Conservation (phyloP, 306 rosid species). For the Acacia confusa region DNA sequence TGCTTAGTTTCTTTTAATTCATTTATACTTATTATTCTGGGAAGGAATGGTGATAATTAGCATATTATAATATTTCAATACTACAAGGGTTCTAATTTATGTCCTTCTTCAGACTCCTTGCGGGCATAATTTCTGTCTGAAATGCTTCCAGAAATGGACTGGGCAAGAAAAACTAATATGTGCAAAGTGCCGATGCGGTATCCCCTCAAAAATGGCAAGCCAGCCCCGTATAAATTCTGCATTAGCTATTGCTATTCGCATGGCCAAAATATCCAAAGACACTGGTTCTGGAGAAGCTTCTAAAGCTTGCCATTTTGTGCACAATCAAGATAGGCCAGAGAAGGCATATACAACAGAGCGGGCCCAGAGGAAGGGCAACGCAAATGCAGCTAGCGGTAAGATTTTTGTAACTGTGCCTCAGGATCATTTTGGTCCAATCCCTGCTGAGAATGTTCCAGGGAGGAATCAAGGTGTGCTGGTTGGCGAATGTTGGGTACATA, state of each 20-base stretch:
- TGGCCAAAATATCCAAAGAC: conserved; percentile 52
- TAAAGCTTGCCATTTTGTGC: conserved; percentile 47
- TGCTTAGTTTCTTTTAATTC: not conserved
- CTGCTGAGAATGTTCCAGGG: conserved; percentile 57
- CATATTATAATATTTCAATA: not conserved
- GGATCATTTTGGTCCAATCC: conserved; percentile 77
- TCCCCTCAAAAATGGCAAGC: conserved; percentile 58
- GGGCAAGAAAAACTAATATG: conserved; percentile 59
- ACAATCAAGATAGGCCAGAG: conserved; percentile 61
- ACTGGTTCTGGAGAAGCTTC: conserved; percentile 29
- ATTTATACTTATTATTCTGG: not conserved
- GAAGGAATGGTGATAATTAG: not conserved
- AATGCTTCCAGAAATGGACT: conserved; percentile 75
- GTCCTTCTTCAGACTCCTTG: conserved; percentile 58
- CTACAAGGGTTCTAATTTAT: not conserved
- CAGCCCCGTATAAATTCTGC: conserved; percentile 77
- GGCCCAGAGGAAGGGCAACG: conserved; percentile 51
- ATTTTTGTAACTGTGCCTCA: conserved; percentile 66
- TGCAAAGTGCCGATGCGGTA: conserved; percentile 56
- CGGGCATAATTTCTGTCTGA: conserved; percentile 81
- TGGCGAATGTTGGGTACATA: conserved; percentile 61
- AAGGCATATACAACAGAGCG: conserved; percentile 58
- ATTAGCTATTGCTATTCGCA: conserved; percentile 62
- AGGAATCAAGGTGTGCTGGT: conserved; percentile 62
- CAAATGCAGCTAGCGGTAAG: conserved; percentile 70